Evolutionary conservation across 225 moss, liverwort and hornwort species (phyloP).

Genomic region (Rhytidiadelphus loreus): DNA sequence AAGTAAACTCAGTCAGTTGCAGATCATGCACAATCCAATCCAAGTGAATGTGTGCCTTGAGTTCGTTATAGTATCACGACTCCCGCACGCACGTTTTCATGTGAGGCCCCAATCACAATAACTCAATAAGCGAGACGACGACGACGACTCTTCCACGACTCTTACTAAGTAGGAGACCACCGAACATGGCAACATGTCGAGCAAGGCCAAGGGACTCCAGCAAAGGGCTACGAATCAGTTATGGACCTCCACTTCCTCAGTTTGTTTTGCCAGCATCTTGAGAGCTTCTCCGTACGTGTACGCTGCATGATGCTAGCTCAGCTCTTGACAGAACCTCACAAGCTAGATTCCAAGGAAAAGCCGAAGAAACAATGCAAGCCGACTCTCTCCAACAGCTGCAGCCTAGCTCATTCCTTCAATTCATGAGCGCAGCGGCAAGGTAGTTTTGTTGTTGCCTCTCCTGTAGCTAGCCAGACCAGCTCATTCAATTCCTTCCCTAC

Average conservation of each 20-base stretch:
- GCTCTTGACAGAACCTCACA: not conserved
- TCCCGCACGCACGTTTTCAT: not conserved
- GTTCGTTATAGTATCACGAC: not conserved
- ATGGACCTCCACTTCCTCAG: not conserved
- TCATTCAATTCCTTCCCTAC: not conserved
- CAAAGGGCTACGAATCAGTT: not conserved
- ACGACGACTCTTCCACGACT: no score
- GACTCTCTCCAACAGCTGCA: not conserved
- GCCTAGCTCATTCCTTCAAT: not conserved
- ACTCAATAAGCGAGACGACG: not conserved
- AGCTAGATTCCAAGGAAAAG: not conserved
- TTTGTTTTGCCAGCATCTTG: not conserved
- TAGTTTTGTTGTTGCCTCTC: not conserved
- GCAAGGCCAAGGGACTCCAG: not conserved
- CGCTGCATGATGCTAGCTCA: not conserved
- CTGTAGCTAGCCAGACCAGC: no score
- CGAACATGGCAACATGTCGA: no score
- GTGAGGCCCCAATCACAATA: no score
- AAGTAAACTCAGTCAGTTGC: not conserved
- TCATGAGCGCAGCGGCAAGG: not conserved
- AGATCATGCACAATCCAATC: not conserved
- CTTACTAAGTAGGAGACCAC: not conserved
- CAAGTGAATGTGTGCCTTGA: not conserved
- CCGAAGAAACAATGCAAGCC: no score
- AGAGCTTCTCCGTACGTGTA: not conserved